Conservation (phyloP, 75 land plant species). For the Selaginella moellendorffii region DNA sequence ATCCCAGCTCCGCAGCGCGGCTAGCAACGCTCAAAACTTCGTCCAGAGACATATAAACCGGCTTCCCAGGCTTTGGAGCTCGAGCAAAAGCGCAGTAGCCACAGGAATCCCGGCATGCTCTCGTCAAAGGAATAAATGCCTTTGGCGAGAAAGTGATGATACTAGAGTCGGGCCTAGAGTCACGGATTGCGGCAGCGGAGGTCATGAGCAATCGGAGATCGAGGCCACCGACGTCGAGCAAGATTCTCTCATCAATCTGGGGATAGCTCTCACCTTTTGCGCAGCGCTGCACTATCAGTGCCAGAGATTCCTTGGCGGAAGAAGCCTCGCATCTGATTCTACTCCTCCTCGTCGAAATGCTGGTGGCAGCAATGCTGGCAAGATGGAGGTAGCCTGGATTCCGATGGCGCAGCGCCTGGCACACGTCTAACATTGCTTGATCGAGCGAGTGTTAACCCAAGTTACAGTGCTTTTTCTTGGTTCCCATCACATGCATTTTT, state of each 20-base stretch:
- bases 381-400: too few relatives aligned
- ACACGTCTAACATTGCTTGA: too few relatives aligned
- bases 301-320: too few relatives aligned
- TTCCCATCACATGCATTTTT: too few relatives aligned
- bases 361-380: too few relatives aligned
- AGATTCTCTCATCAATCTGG: constrained; percentile 7
- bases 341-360: too few relatives aligned
- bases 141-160: constrained; percentile 31
- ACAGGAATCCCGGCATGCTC: constrained; percentile 30
- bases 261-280: too few relatives aligned
- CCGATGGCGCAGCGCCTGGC: too few relatives aligned
- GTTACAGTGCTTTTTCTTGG: too few relatives aligned
- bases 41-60: constrained; percentile 22
- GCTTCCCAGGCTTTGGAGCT: constrained; percentile 16
- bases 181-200: constrained; percentile 27
- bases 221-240: constrained; percentile 12
- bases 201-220: constrained; percentile 10
- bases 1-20: constrained; percentile 24
- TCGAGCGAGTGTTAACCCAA: too few relatives aligned
- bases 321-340: too few relatives aligned
- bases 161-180: constrained; percentile 12
- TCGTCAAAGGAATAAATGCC: constrained; percentile 30
- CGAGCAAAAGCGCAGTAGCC: constrained; percentile 30
- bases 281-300: too few relatives aligned
- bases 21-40: constrained; percentile 25